Percentiles rank a stretch among this genome's conserved stretches.
These are phyloP conservation scores for Cryptococcus hybrid DNA, from an alignment of 1,284 basidiomycete species.

Conservation along the genomic window DNA sequence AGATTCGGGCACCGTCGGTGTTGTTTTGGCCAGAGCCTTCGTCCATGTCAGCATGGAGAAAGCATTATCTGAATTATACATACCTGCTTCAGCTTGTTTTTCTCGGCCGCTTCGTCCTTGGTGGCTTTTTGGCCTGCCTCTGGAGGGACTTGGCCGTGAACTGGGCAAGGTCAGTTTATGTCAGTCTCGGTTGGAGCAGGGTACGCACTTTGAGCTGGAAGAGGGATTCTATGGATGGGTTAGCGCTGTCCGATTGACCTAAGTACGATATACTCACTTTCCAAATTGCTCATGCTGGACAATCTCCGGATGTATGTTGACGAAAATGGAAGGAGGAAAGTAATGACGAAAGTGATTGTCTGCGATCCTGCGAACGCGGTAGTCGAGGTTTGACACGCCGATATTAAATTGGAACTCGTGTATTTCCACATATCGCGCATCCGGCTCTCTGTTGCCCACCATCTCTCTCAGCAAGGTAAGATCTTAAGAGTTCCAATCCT, in stretches of 20 bases:
- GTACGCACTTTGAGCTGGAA: slow-evolving; percentile 84
- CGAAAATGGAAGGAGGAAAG: too few species aligned
- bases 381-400: neutral
- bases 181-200: neutral
- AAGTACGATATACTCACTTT: slow-evolving; percentile 63
- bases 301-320: too few species aligned
- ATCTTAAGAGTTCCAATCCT: too few species aligned
- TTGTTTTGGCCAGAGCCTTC: slow-evolving; percentile 94
- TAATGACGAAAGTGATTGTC: too few species aligned
- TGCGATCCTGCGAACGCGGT: too few species aligned
- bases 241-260: neutral
- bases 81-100: slow-evolving; percentile 86
- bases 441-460: neutral
- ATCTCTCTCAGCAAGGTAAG: neutral
- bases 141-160: slow-evolving; percentile 93
- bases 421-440: neutral
- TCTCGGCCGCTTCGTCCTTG: slow-evolving; percentile 86
- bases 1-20: slow-evolving; percentile 96
- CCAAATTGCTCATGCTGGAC: slow-evolving; percentile 73
- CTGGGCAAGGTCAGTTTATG: slow-evolving; percentile 51
- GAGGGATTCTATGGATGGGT: slow-evolving; percentile 67
- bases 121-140: slow-evolving; percentile 93
- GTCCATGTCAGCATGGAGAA: neutral
- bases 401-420: neutral
- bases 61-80: slow-evolving; percentile 14